Percentiles rank a stretch among this genome's conserved stretches.
phyloP scores from a whole-genome alignment of 169 alveolate genomes.

The Cytauxzoon felis region DNA sequence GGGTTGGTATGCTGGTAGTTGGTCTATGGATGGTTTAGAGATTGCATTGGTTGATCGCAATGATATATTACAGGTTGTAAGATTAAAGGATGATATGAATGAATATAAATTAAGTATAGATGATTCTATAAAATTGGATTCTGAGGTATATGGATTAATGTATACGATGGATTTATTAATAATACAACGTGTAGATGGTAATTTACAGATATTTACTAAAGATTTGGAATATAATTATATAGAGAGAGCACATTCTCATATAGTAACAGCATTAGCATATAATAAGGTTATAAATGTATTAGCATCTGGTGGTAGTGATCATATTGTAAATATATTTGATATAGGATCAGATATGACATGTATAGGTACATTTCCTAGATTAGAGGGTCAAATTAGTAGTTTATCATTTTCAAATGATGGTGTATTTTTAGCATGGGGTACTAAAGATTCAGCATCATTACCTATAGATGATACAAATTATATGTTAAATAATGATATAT shows the following conservation, averaged over 20 bases:
- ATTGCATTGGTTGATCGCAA: slow-evolving; percentile 55
- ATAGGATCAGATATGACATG: slow-evolving; percentile 36
- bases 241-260: slow-evolving; percentile 62
- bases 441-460: slow-evolving; percentile 42
- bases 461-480: neutral
- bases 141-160: slow-evolving; percentile 55
- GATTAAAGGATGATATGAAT: too few relatives aligned
- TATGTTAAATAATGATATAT: neutral
- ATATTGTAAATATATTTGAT: slow-evolving; percentile 40
- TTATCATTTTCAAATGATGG: slow-evolving; percentile 46
- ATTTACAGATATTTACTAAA: slow-evolving; percentile 10
- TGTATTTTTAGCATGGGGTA: slow-evolving; percentile 63
- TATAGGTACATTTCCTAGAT: slow-evolving; percentile 52
- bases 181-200: slow-evolving; percentile 55
- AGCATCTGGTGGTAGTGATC: slow-evolving; percentile 66
- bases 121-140: slow-evolving; percentile 9
- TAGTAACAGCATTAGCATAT: slow-evolving; percentile 41
- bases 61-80: slow-evolving; percentile 48
- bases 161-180: slow-evolving; percentile 43
- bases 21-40: slow-evolving; percentile 53
- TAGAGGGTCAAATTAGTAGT: slow-evolving; percentile 60
- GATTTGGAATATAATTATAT: slow-evolving; percentile 6
- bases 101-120: neutral
- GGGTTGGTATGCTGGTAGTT: slow-evolving; percentile 54
- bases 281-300: slow-evolving; percentile 14